These are phyloP conservation scores for Endogone sp. DNA, from an alignment of 192 early-diverging fungal genomes.

Conservation along the genomic window DNA sequence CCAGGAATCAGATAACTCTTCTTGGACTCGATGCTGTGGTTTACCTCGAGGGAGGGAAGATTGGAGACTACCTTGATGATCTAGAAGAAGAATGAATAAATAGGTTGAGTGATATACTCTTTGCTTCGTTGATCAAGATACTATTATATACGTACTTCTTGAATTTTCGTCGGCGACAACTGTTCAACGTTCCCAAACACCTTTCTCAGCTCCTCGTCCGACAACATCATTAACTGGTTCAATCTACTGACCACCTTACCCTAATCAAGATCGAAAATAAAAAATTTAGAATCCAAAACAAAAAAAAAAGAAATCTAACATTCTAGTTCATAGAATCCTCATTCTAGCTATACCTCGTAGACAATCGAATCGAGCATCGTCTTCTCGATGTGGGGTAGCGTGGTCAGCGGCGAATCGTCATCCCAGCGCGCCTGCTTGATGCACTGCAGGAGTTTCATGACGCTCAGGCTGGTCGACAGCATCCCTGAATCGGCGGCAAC, in stretches of 20 bases:
- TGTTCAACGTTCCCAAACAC: slow-evolving; percentile 15
- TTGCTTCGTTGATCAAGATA: no score
- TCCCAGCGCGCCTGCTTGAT: slow-evolving; percentile 91
- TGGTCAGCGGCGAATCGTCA: slow-evolving; percentile 67
- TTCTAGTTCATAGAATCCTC: no score
- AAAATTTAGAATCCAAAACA: no score
- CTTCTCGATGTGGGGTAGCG: slow-evolving; percentile 55
- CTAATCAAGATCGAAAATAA: no score
- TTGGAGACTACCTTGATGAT: slow-evolving; percentile 41
- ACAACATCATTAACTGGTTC: slow-evolving; percentile 28
- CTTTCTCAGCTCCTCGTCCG: slow-evolving; percentile 16
- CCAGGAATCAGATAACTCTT: slow-evolving; percentile 40
- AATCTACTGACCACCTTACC: slow-evolving; percentile 21
- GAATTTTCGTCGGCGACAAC: slow-evolving; percentile 4
- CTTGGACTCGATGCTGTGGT: slow-evolving; percentile 35
- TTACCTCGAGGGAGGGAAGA: slow-evolving; percentile 43
- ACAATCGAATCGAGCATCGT: slow-evolving; percentile 20
- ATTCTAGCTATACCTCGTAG: slow-evolving; percentile 28
- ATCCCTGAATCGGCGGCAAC: slow-evolving; percentile 70
- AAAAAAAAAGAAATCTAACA: not conserved
- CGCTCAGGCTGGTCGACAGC: slow-evolving; percentile 56
- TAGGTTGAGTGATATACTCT: no score
- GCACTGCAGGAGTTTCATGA: slow-evolving; percentile 85
- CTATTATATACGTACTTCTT: slow-evolving; percentile 22
- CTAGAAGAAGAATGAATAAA: slow-evolving; percentile 16